Evolutionary conservation across 345 rosid genomes (phyloP), one percentile per base, ranked within the genome.

Genomic region (Heritiera fomes): DNA sequence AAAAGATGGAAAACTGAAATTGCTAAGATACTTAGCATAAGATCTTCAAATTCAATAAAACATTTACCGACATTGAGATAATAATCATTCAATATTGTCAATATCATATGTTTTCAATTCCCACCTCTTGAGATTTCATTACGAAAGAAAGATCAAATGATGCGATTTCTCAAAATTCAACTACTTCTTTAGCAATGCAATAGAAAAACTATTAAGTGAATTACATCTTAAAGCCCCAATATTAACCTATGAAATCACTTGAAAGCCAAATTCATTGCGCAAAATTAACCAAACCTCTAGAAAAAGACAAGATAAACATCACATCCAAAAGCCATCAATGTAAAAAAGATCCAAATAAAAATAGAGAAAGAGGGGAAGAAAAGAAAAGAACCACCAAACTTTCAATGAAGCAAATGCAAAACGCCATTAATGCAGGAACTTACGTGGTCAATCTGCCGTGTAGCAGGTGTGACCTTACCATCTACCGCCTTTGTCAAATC

Each of bases 361-460:
- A 4, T n/a, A n/a, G 11, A 7, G 7, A 2, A 14, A 6, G 8
- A 30, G 13, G 45, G 45, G 45, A 43, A 43, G 6, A 43, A 43
- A 6, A 40, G 5, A 20, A 53, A 32, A 32, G 8, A 67, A 8
- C 23, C 52, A 61, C 18, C 7, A 32, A 28, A 23, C 0, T 3
- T 30, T 10, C 62, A 72, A 71, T 53, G 47, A 17, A 72, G 55
- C 68, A 73, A 73, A 63, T 14, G 30, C 17, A 52, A 10, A 10
- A 30, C 3, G 40, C 14, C 47, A 50, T n/a, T 8, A 64, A 76
- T 50, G 38, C 34, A 76, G 9, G 23, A 20, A 88, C 98, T 93
- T 82, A 97, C 99, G 80, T 97, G 99, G 88, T 97, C 99, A 81
- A 97, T 97, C 90, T 97, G 99, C 72, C 82, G 82, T 3, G 99